Percentiles rank a stretch among this genome's conserved stretches.
phyloP scores from a whole-genome alignment of 495 filamentous ascomycete species.

The Bacidia rubella region DNA sequence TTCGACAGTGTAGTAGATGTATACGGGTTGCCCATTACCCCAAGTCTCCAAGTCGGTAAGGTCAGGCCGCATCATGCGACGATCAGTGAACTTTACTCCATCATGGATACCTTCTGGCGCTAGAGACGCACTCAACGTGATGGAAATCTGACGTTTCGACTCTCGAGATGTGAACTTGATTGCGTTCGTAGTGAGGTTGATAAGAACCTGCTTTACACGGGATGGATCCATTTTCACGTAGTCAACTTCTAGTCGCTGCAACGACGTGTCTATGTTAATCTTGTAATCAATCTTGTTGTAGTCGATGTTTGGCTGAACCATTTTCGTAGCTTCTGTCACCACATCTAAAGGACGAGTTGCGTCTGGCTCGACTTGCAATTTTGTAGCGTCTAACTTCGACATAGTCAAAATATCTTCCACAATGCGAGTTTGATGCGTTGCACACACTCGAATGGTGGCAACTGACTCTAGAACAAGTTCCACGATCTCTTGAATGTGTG shows the following conservation, averaged over 20 bases:
- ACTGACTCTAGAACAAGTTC: constrained; percentile 44
- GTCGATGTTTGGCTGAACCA: constrained; percentile 58
- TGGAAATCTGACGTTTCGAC: constrained; percentile 43
- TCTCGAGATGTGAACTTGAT: constrained; percentile 58
- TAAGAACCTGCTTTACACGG: constrained; percentile 57
- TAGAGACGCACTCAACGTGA: constrained; percentile 54
- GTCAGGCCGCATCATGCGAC: constrained; percentile 33
- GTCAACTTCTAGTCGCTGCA: constrained; percentile 39
- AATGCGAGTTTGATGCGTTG: constrained; percentile 67
- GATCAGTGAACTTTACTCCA: constrained; percentile 39
- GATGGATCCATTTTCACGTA: constrained; percentile 61
- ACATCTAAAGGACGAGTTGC: constrained; percentile 53
- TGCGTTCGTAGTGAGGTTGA: constrained; percentile 65
- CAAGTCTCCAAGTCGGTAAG: constrained; percentile 43
- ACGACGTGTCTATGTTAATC: constrained; percentile 45
- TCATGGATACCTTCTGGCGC: constrained; percentile 35
- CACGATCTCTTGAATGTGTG: constrained; percentile 7
- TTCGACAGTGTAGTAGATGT: constrained; percentile 58
- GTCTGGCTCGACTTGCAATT: constrained; percentile 54
- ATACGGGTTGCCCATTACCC: constrained; percentile 54
- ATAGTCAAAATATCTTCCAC: constrained; percentile 68
- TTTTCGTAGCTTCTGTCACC: constrained; percentile 52
- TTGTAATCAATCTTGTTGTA: constrained; percentile 53
- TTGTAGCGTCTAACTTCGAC: constrained; percentile 69
- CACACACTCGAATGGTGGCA: constrained; percentile 60